Percentiles rank a stretch among this genome's conserved stretches.
These are phyloP conservation scores for Dalbergia oliveri DNA, from an alignment of 306 rosid species.

Conservation along the genomic window DNA sequence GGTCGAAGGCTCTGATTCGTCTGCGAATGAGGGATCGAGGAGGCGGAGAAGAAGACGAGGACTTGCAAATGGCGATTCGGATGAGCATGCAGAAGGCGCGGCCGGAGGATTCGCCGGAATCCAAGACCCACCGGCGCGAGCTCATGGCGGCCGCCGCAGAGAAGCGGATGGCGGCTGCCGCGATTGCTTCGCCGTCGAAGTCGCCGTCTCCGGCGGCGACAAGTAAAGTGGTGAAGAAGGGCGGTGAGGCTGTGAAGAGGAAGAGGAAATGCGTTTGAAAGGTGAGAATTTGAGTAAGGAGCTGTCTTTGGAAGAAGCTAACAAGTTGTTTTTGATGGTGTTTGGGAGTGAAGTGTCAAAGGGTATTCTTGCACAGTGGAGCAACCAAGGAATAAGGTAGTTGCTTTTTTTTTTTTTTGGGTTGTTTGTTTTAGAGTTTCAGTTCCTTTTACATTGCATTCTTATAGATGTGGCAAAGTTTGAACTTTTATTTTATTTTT, in stretches of 20 bases:
- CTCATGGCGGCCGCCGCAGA: constrained; percentile 98
- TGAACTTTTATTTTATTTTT: no score
- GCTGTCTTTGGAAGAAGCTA: constrained; percentile 68
- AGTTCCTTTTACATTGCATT: no score
- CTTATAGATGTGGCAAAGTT: no score
- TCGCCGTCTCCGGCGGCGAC: constrained; percentile 13
- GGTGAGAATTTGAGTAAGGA: constrained; percentile 65
- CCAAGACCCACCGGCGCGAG: constrained; percentile 74
- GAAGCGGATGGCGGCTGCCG: constrained; percentile 71
- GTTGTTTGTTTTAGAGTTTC: background rate
- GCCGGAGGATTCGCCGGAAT: constrained; percentile 75
- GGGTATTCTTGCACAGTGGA: constrained; percentile 91
- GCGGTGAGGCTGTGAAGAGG: constrained; percentile 54
- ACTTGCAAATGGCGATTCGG: constrained; percentile 81
- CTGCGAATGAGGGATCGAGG: constrained; percentile 87
- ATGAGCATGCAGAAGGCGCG: constrained; percentile 89
- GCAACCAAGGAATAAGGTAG: constrained; percentile 97
- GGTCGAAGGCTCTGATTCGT: constrained; percentile 10
- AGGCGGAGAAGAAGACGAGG: constrained; percentile 68
- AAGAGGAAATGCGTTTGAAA: constrained; percentile 49
- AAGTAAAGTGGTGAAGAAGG: constrained; percentile 34
- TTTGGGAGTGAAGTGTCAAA: constrained; percentile 84
- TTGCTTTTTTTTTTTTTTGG: background rate
- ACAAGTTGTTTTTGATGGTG: constrained; percentile 78
- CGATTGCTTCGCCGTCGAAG: constrained; percentile 38